Evolutionary conservation across 2,329 filamentous ascomycete genomes (phyloP).

Genomic region (Aspergillus clavatus): DNA sequence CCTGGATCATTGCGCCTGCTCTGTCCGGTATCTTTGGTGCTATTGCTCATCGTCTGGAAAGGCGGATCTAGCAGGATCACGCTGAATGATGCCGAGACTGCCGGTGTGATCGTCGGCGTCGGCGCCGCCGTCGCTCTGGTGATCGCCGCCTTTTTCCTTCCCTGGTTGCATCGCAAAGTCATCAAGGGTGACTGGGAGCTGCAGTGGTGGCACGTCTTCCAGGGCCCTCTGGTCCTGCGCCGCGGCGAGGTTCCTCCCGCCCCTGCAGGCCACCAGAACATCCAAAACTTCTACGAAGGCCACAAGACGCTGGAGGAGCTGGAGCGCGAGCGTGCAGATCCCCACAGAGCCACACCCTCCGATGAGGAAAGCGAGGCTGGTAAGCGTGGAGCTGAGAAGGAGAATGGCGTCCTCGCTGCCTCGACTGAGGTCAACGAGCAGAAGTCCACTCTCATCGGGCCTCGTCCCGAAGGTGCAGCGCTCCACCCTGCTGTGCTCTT

Average conservation of each 20-base stretch:
- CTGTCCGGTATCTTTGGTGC: constrained; percentile 11
- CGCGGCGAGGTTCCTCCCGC: constrained; percentile 12
- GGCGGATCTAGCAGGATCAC: constrained; percentile 13
- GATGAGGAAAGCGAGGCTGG: constrained; percentile 2
- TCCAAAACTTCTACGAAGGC: constrained; percentile 16
- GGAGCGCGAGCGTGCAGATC: constrained; percentile 8
- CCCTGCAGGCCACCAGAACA: constrained; percentile 3
- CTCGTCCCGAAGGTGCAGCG: constrained; percentile 12
- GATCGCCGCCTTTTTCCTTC: constrained; percentile 8
- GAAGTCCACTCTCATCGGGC: constrained; percentile 8
- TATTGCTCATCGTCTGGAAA: constrained; percentile 21
- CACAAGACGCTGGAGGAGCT: constrained; percentile 17
- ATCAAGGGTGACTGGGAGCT: constrained; percentile 14
- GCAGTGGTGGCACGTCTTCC: constrained; percentile 10
- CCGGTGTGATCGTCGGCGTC: constrained; percentile 12
- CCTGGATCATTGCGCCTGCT: constrained; percentile 18
- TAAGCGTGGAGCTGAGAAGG: background rate
- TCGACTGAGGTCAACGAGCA: background rate
- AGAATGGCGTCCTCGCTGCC: constrained; percentile 1
- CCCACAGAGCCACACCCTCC: background rate
- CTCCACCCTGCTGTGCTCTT: constrained; percentile 13
- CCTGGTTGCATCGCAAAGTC: constrained; percentile 14
- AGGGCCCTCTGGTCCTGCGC: constrained; percentile 14
- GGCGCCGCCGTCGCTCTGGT: constrained; percentile 10
- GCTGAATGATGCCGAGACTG: constrained; percentile 8